Conservation (phyloP, 345 rosid genomes). For the Eucalyptus grandis region DNA sequence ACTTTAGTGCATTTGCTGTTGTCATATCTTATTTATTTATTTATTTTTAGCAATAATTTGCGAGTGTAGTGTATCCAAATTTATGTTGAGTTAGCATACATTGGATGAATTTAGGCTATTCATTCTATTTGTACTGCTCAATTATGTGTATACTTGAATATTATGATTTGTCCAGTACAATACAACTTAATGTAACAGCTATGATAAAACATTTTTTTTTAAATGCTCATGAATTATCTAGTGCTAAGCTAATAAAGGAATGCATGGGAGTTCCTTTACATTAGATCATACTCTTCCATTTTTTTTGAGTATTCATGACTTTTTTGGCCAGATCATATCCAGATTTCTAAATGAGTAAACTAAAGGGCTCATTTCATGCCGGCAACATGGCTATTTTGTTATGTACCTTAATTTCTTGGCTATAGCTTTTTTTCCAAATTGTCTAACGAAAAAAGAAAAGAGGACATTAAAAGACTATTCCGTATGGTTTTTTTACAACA, state of each 20-base stretch:
- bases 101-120: accelerated
- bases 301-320: not conserved
- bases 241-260: not conserved
- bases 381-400: not conserved
- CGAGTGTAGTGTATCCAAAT: accelerated
- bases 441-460: no score
- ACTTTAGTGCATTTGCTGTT: no score
- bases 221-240: not conserved
- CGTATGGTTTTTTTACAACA: accelerated
- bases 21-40: no score
- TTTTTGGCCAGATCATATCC: not conserved
- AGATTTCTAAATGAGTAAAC: no score
- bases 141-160: no score
- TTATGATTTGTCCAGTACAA: not conserved
- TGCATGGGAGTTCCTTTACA: not conserved
- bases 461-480: no score
- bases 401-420: no score
- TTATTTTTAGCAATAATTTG: no score
- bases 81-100: not conserved
- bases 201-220: no score
- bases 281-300: not conserved
- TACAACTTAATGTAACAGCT: not conserved
- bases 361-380: not conserved
- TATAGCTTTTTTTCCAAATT: no score
- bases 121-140: no score